Evolutionary conservation across 2,329 filamentous ascomycete genomes (phyloP), one percentile per base, ranked within the genome.

Genomic region (Aspergillus quadricinctus): DNA sequence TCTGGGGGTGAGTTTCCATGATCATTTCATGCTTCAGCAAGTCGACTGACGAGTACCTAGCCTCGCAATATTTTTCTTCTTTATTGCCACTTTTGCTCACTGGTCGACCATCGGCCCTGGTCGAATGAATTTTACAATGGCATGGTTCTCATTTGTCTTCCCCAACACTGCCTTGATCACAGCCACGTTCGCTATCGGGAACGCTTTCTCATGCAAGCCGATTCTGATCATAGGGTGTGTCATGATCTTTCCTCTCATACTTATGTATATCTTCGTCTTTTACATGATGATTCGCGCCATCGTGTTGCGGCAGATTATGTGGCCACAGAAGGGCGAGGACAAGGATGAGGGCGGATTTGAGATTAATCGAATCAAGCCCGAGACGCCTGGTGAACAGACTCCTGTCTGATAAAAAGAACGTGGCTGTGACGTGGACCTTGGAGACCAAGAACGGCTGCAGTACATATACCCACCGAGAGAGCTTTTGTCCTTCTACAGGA

Each of bases 121-220:
- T 40, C 82, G 79, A 54, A 84, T 92, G 77, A 81, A 85, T 3
- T 94, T 92, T 66, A 87, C 88, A 19, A 92, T 94, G 88, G 90
- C 87, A 1, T 95, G 89, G 86, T 94, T 88, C 73, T 89, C 85
- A 3, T 93, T 92, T 71, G 81, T 92, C 4, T 92, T 92, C 66
- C 89, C 89, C 1, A 91, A 92, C 64, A 92, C 89, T 0, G 88
- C 88, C 0, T 74, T 91, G 57, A 83, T 82, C 40, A 89, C 87
- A 0, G 88, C 89, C 0, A 94, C 89, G 0, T 86, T 89, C 61
- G 83, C 87, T 2, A 81, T 94, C 50, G 88, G 83, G 0, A 78
- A 80, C 9, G 84, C 85, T 0, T 83, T 89, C 48, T 73, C 81
- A 1, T 84, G 79, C 61, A 70, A 72, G 5, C 80, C 84, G 0